A percentile compares a stretch with the other conserved stretches of the same genome.
Evolutionary conservation across 768 basidiomycete species (phyloP).

Genomic region (Krasilnikovozyma curviuscula): DNA sequence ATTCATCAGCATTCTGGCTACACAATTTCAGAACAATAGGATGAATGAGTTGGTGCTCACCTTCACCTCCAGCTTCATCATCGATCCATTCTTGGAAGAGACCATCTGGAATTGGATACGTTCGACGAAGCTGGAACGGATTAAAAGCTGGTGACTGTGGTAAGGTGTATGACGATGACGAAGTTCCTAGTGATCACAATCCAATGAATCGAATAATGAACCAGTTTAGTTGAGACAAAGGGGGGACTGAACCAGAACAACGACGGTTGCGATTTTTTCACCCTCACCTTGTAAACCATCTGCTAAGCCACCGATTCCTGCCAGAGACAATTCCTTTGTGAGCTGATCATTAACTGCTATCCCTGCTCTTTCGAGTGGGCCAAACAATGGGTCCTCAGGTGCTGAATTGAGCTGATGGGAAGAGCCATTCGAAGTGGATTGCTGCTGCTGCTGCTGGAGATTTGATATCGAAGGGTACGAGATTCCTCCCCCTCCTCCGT

Average conservation of each 20-base stretch:
- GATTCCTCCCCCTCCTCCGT: no score
- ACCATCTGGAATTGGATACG: slow-evolving; percentile 4
- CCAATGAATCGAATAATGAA: background rate
- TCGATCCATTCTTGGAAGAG: slow-evolving; percentile 12
- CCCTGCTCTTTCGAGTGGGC: slow-evolving; percentile 7
- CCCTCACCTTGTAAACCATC: slow-evolving; percentile 9
- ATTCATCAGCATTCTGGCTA: no score
- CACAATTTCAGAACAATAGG: no score
- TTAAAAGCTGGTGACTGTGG: slow-evolving; percentile 4
- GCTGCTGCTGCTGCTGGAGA: no score
- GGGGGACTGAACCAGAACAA: background rate
- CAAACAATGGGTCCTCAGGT: slow-evolving; percentile 11
- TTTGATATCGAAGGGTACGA: no score
- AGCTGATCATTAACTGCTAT: slow-evolving; percentile 7
- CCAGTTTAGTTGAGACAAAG: background rate
- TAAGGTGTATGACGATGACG: slow-evolving; percentile 1
- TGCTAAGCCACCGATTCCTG: slow-evolving; percentile 7
- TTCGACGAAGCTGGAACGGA: slow-evolving; percentile 7
- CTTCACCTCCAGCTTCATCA: no score
- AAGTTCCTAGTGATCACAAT: background rate
- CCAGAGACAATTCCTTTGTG: background rate
- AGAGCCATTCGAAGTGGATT: no score
- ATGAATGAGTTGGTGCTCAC: no score
- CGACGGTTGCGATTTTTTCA: background rate
- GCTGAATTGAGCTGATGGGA: no score